A percentile compares a stretch with the other conserved stretches of the same genome.
phyloP scores from a whole-genome alignment of 2,329 filamentous ascomycete species.

The Calonectria honghensis region DNA sequence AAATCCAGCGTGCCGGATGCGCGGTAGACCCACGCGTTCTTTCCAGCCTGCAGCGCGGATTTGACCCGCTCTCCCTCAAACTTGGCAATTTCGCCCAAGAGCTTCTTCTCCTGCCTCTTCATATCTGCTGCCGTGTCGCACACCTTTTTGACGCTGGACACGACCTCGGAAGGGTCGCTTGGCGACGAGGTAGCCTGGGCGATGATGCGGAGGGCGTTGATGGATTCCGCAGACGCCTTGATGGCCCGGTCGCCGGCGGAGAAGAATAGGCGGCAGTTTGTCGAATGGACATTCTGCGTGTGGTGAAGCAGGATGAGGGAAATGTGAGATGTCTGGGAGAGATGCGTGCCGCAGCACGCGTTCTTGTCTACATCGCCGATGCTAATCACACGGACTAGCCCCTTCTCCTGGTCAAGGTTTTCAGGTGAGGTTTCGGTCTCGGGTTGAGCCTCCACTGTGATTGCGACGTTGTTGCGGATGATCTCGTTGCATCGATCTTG shows the following conservation, averaged over 20 bases:
- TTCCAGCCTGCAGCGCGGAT: constrained; percentile 38
- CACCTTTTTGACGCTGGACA: constrained; percentile 41
- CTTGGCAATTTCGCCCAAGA: constrained; percentile 55
- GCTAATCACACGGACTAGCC: constrained; percentile 55
- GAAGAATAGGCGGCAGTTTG: constrained; percentile 58
- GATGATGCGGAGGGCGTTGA: constrained; percentile 50
- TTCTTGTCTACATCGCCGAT: constrained; percentile 58
- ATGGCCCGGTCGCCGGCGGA: constrained; percentile 56
- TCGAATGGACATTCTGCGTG: constrained; percentile 56
- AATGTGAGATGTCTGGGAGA: constrained; percentile 57
- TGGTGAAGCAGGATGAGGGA: constrained; percentile 55
- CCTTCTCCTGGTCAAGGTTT: constrained; percentile 57
- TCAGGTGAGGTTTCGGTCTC: constrained; percentile 49
- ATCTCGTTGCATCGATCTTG: constrained; percentile 53
- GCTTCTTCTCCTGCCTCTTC: constrained; percentile 53
- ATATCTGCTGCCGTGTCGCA: constrained; percentile 46
- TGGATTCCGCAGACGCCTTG: constrained; percentile 46
- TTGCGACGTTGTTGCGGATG: constrained; percentile 51
- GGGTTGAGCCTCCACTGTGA: constrained; percentile 54
- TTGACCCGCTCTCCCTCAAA: constrained; percentile 54
- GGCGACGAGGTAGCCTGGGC: constrained; percentile 54
- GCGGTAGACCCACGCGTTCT: constrained; percentile 52
- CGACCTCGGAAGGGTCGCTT: constrained; percentile 48
- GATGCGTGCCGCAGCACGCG: constrained; percentile 59
- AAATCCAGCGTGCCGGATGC: constrained; percentile 55